phyloP scores from a whole-genome alignment of 805 yeast species.

The Metschnikowia baotianmanensis region DNA sequence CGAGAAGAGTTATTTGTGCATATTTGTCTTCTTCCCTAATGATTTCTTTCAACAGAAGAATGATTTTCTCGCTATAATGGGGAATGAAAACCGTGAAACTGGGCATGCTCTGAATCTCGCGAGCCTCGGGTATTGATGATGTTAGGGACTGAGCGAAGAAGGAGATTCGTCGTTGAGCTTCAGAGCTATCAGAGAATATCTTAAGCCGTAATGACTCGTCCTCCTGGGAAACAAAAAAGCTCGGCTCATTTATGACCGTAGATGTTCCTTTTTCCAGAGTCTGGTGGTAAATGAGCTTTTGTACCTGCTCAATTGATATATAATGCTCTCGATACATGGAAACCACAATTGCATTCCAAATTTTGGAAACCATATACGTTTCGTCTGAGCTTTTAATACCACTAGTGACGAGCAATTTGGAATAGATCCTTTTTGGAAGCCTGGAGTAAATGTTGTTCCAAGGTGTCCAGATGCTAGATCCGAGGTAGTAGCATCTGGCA shows the following conservation, averaged over 20 bases:
- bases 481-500: slow-evolving; percentile 65
- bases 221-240: slow-evolving; percentile 78
- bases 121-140: slow-evolving; percentile 77
- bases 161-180: slow-evolving; percentile 79
- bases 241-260: slow-evolving; percentile 48
- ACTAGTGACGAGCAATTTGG: slow-evolving; percentile 51
- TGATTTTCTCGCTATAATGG: slow-evolving; percentile 92
- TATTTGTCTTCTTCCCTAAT: slow-evolving; percentile 97
- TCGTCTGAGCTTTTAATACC: slow-evolving; percentile 36
- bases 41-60: slow-evolving; percentile 90
- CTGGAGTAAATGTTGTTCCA: slow-evolving; percentile 80
- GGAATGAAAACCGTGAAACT: slow-evolving; percentile 70
- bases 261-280: slow-evolving; percentile 37
- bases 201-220: slow-evolving; percentile 64
- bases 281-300: slow-evolving; percentile 59
- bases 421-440: slow-evolving; percentile 70
- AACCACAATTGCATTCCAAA: slow-evolving; percentile 83
- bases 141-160: slow-evolving; percentile 89
- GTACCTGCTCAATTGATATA: slow-evolving; percentile 69
- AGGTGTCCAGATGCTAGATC: slow-evolving; percentile 84
- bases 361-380: slow-evolving; percentile 47
- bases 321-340: slow-evolving; percentile 82
- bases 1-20: slow-evolving; percentile 90
- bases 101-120: slow-evolving; percentile 21
- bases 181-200: slow-evolving; percentile 60